phyloP scores from a whole-genome alignment of 352 stramenopile species.

The Globisporangium okanoganense region DNA sequence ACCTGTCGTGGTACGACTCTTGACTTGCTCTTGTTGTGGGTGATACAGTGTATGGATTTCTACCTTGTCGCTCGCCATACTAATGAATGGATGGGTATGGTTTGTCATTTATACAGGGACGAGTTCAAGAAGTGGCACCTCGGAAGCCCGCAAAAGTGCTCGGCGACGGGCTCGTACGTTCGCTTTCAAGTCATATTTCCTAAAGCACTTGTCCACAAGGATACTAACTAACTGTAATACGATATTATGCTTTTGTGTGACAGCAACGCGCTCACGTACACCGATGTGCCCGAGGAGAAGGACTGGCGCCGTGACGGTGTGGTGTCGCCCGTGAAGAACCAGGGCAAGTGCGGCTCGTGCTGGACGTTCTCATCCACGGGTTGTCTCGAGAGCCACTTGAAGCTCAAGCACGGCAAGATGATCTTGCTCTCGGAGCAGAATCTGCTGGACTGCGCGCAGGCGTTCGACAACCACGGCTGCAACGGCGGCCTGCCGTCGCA shows the following conservation, averaged over 20 bases:
- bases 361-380: constrained; percentile 99
- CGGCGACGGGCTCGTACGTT: constrained; percentile 38
- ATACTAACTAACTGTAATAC: neutral
- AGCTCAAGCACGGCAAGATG: constrained; percentile 91
- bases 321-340: constrained; percentile 98
- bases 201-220: neutral
- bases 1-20: constrained; percentile 51
- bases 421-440: constrained; percentile 97
- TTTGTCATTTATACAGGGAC: constrained; percentile 29
- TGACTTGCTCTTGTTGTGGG: neutral
- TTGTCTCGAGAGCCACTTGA: constrained; percentile 96
- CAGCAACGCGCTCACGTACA: constrained; percentile 20
- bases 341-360: constrained; percentile 97
- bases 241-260: neutral
- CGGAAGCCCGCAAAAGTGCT: constrained; percentile 65
- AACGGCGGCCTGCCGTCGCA: constrained; percentile 96
- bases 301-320: constrained; percentile 93
- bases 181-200: neutral
- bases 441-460: constrained; percentile 94
- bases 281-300: constrained; percentile 77
- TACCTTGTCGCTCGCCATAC: neutral
- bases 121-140: constrained; percentile 77
- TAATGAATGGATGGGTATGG: neutral
- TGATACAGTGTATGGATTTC: no score
- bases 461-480: constrained; percentile 94